Evolutionary conservation across 1,139 yeast genomes (phyloP), one percentile per base, ranked within the genome.

Genomic region (Hyphopichia pseudoburtonii): DNA sequence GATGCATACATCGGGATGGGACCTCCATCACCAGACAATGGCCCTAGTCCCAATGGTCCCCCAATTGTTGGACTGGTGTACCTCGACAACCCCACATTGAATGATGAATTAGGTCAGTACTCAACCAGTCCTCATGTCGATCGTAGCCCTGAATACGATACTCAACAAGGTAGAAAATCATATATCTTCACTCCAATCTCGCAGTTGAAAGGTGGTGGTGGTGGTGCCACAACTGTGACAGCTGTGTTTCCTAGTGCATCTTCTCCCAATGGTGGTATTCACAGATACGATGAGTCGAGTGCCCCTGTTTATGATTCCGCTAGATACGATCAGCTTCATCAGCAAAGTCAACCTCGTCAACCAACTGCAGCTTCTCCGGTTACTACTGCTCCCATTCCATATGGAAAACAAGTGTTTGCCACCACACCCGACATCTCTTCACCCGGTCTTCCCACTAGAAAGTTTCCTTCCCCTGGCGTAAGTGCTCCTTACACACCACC

Each of bases 31-130:
- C 94, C 97, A 1, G 76, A 81, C 2, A 82, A 82, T 51, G 94
- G 95, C 9, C 77, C 87, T 35, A 82, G 85, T 53, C 59, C 64
- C 11, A 67, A 67, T 42, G 95, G 96, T 0, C 97, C 97, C 10
- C 98, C 99, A 5, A 62, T 88, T 28, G 78, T 86, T 25, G 99
- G 99, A 19, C 94, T 87, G 28, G 96, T 90, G 6, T 92, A 86
- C 56, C 62, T 82, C 43, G 77, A 94, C 40, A 86, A 87, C 1
- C 78, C 82, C 28, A 80, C 82, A 46, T 80, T 80, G 28, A 81
- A 81, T 40, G 96, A 88, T 55, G 94, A 85, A 57, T 68, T 81
- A 46, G 90, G 90, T 38, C 90, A 84, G 57, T 83, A 81, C 56
- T 73, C 81, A 2, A 59, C 74, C 10, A 64, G 73, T 54, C 73